These are phyloP conservation scores for Ophiocordyceps camponoti-saundersi DNA, from an alignment of 2,329 filamentous ascomycete genomes.

Conservation along the genomic window DNA sequence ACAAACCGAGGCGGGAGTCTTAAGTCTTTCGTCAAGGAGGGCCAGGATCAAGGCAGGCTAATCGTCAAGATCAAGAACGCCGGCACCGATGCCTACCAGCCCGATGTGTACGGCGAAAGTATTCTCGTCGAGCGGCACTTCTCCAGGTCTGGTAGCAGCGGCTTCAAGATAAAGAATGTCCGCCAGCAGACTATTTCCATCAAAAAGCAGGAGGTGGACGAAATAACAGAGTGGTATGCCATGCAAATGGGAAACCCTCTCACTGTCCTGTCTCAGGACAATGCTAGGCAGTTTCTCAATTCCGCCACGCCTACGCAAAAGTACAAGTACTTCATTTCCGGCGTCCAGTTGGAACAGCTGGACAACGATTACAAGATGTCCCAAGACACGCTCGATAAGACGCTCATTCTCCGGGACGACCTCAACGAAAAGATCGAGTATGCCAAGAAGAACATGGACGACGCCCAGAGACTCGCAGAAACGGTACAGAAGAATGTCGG, in stretches of 20 bases:
- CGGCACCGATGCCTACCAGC: slow-evolving; percentile 69
- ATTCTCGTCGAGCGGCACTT: slow-evolving; percentile 91
- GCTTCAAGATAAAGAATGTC: slow-evolving; percentile 73
- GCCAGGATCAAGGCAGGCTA: slow-evolving; percentile 58
- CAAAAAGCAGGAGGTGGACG: slow-evolving; percentile 75
- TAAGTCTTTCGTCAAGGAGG: slow-evolving; percentile 83
- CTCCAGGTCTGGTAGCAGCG: slow-evolving; percentile 52
- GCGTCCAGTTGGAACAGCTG: slow-evolving; percentile 82
- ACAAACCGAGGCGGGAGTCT: slow-evolving; percentile 85
- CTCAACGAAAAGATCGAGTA: slow-evolving; percentile 14
- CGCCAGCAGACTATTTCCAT: slow-evolving; percentile 56
- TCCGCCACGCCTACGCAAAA: slow-evolving; percentile 68
- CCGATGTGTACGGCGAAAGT: slow-evolving; percentile 62
- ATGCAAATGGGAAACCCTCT: slow-evolving; percentile 94
- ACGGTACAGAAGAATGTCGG: slow-evolving; percentile 48
- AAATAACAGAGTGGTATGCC: slow-evolving; percentile 84
- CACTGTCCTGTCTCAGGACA: slow-evolving; percentile 89
- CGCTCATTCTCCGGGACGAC: slow-evolving; percentile 18
- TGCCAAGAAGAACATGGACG: slow-evolving; percentile 28
- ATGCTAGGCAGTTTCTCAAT: slow-evolving; percentile 84
- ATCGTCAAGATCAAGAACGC: slow-evolving; percentile 82
- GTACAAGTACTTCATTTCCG: slow-evolving; percentile 92
- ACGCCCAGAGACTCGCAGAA: slow-evolving; percentile 47
- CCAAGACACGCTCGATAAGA: slow-evolving; percentile 60
- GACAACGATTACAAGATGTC: slow-evolving; percentile 83